Percentiles rank a stretch among this genome's conserved stretches.
phyloP scores from a whole-genome alignment of 2,329 filamentous ascomycete genomes.

The Monosporascus sp. region DNA sequence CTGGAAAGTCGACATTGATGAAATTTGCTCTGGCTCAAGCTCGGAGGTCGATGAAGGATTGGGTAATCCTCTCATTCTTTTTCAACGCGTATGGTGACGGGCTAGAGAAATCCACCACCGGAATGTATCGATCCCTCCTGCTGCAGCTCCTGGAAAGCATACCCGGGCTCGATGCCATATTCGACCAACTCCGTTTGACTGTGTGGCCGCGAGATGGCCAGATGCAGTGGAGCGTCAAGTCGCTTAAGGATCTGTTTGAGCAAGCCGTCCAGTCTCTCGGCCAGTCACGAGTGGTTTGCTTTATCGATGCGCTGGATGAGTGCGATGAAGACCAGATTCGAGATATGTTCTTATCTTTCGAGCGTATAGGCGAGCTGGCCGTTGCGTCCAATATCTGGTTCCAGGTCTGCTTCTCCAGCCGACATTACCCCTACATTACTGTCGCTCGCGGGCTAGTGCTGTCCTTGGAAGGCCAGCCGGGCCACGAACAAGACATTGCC shows the following conservation, averaged over 20 bases:
- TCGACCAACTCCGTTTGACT: slow-evolving; percentile 19
- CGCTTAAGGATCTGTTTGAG: slow-evolving; percentile 19
- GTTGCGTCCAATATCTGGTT: slow-evolving; percentile 13
- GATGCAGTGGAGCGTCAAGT: slow-evolving; percentile 3
- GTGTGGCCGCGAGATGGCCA: neutral
- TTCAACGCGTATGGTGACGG: slow-evolving; percentile 41
- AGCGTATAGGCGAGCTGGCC: slow-evolving; percentile 29
- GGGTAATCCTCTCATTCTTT: slow-evolving; percentile 37
- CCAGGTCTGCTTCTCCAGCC: slow-evolving; percentile 38
- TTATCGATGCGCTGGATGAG: slow-evolving; percentile 40
- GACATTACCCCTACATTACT: slow-evolving; percentile 25
- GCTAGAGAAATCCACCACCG: slow-evolving; percentile 39
- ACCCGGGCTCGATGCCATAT: slow-evolving; percentile 27
- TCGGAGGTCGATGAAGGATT: no score
- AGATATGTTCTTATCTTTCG: slow-evolving; percentile 39
- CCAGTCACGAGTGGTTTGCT: slow-evolving; percentile 4
- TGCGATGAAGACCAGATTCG: slow-evolving; percentile 37
- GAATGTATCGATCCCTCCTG: slow-evolving; percentile 47
- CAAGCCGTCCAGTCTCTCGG: slow-evolving; percentile 12
- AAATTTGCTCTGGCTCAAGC: neutral
- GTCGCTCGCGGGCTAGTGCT: slow-evolving; percentile 23
- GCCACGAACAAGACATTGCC: slow-evolving; percentile 20
- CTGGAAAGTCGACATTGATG: slow-evolving; percentile 2
- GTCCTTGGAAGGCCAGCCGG: slow-evolving; percentile 18
- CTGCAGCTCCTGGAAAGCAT: slow-evolving; percentile 36